These are phyloP conservation scores for Fusarium torulosum DNA, from an alignment of 2,329 filamentous ascomycete genomes.

Conservation along the genomic window DNA sequence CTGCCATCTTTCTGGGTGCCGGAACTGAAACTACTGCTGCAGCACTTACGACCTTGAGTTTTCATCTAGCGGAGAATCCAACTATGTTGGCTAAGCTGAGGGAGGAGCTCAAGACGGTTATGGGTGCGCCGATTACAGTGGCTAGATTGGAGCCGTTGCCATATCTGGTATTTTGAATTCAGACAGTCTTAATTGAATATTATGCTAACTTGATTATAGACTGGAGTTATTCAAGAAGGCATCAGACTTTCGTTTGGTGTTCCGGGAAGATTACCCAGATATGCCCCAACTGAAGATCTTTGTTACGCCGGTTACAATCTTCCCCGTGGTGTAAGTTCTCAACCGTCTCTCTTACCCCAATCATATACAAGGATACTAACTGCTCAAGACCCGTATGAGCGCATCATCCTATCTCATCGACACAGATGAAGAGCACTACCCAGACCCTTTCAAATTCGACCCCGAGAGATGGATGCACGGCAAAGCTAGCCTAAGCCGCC, in stretches of 20 bases:
- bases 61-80: background rate
- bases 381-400: background rate
- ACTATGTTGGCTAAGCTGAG: background rate
- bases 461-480: background rate
- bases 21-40: conserved; percentile 8
- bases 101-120: background rate
- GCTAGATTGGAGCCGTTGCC: background rate
- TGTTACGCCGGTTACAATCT: background rate
- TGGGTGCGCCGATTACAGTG: background rate
- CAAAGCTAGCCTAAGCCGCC: background rate
- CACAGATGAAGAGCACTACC: conserved; percentile 1
- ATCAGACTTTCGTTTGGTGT: conserved; percentile 6
- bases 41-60: background rate
- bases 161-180: background rate
- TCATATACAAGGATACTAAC: background rate
- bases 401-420: conserved; percentile 7
- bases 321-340: background rate
- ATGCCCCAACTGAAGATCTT: conserved; percentile 8
- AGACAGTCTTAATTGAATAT: background rate
- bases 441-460: conserved; percentile 1
- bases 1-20: conserved; percentile 1
- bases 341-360: too few relatives aligned
- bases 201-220: background rate
- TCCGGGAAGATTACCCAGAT: background rate
- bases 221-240: conserved; percentile 2